Evolutionary conservation across 2,329 filamentous ascomycete genomes (phyloP).

Genomic region (Scorias spongiosa): DNA sequence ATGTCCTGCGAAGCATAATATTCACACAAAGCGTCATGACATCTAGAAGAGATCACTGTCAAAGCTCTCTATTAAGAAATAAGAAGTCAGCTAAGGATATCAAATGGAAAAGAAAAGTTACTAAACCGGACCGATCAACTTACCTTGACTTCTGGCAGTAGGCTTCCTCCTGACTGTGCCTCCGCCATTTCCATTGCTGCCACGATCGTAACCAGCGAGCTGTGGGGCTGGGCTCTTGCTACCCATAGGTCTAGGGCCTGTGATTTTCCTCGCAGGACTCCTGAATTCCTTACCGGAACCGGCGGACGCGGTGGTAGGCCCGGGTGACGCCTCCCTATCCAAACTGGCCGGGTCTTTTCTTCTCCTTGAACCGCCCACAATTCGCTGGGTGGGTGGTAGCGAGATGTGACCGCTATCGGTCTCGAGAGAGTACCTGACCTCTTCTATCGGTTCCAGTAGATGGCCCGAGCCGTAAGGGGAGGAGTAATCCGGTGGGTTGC

Average conservation of each 20-base stretch:
- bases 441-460: constrained; percentile 34
- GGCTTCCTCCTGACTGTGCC: constrained; percentile 12
- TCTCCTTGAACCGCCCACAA: background rate
- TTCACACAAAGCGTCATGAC: too few relatives aligned
- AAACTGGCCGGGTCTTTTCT: background rate
- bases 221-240: constrained; percentile 17
- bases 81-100: background rate
- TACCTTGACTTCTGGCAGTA: constrained; percentile 4
- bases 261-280: constrained; percentile 28
- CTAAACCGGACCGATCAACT: background rate
- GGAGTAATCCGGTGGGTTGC: constrained; percentile 11
- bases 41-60: background rate
- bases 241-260: constrained; percentile 34
- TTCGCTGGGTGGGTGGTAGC: constrained; percentile 1
- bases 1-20: too few relatives aligned
- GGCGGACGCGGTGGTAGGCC: constrained; percentile 13
- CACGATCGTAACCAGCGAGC: too few relatives aligned
- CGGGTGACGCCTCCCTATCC: constrained; percentile 12
- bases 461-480: constrained; percentile 23
- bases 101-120: background rate
- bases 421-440: constrained; percentile 35
- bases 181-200: constrained; percentile 1
- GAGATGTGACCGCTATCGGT: constrained; percentile 25
- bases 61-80: background rate
- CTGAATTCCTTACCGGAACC: background rate